A percentile compares a stretch with the other conserved stretches of the same genome.
phyloP scores from a whole-genome alignment of 129 eudicot species.

The Flaveria trinervia region DNA sequence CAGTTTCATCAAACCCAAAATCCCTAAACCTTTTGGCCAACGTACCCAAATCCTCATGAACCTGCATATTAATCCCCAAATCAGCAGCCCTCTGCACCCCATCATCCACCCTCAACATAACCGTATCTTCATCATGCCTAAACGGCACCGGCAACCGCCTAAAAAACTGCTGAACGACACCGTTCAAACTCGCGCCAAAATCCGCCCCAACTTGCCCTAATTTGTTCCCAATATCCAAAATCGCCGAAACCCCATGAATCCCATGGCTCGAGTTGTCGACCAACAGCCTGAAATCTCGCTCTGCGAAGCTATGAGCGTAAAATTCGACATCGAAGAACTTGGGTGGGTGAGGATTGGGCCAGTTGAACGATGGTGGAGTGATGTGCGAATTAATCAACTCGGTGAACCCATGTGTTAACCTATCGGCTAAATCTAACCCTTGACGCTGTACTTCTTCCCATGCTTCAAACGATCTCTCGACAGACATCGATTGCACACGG shows the following conservation, averaged over 20 bases:
- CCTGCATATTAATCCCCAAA: conserved; percentile 51
- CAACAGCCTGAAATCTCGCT: conserved; percentile 60
- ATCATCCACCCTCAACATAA: conserved; percentile 30
- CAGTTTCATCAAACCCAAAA: conserved; percentile 54
- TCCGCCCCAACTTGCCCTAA: conserved; percentile 92
- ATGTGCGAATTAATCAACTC: conserved; percentile 85
- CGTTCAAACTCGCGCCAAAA: conserved; percentile 75
- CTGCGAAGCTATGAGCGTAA: conserved; percentile 46
- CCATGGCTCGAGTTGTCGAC: conserved; percentile 88
- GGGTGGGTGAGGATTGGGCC: conserved; percentile 62
- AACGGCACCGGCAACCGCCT: conserved; percentile 62
- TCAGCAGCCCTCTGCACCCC: conserved; percentile 32
- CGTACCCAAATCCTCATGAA: conserved; percentile 69
- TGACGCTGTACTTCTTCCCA: conserved; percentile 99
- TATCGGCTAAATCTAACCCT: conserved; percentile 86
- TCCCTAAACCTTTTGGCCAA: conserved; percentile 59
- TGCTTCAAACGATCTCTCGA: conserved; percentile 89
- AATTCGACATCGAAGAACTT: conserved; percentile 77
- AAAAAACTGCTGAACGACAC: conserved; percentile 70
- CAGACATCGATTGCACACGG: conserved; percentile 40
- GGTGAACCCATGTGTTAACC: conserved; percentile 70
- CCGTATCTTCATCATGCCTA: conserved; percentile 44
- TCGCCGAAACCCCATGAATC: conserved; percentile 43
- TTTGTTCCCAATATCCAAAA: conserved; percentile 56
- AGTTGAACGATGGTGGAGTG: conserved; percentile 64